Base-by-base conservation (phyloP, 2,329 filamentous ascomycete species). In the Cryphonectria carpinicola region DNA sequence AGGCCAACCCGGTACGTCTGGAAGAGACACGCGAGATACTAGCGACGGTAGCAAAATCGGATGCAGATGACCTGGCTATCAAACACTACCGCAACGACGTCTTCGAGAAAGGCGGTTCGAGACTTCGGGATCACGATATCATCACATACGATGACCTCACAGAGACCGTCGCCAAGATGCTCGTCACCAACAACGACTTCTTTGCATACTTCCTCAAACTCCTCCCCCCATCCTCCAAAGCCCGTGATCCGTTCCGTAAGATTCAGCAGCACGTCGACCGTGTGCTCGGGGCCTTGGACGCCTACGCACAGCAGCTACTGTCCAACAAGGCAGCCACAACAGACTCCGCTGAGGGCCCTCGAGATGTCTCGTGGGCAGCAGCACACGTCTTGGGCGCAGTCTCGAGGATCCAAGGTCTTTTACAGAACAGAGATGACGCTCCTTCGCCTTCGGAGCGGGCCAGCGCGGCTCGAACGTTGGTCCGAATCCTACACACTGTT, bases 161-260 rank as follows among this genome's bases (percentile, higher is more conserved):
- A 73, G 80, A 80, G 61, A 87, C 86, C 3, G 76, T 89, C 19
- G 84, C 86, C 72, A 84, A 84, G 66, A 86, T 89, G 78, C 80
- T 89, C 22, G 79, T 88, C 32, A 81, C 84, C 72, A 87, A 88
- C 74, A 81, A 86, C 76, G 82, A 84, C 56, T 84, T 89, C 78
- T 87, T 88, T 75, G 80, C 85, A 66, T 85, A 87, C 78, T 85
- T 89, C 71, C 80, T 83, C 62, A 81, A 82, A 22, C 79, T 82
- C 11, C 81, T 85, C 68, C 78, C 79, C n/a, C 80, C 85, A 2
- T 77, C 79, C 63, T 84, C 85, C 70, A 78, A 79, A 35, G 79
- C 84, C 46, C 82, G 82, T 56, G 83, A 86, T 72, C 81, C 81
- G 4, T 87, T 87, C 71, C 81, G 83, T 65, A 82, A 81, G 63